These are phyloP conservation scores for Apophysomyces variabilis DNA, from an alignment of 371 early-diverging fungal species.

Conservation along the genomic window DNA sequence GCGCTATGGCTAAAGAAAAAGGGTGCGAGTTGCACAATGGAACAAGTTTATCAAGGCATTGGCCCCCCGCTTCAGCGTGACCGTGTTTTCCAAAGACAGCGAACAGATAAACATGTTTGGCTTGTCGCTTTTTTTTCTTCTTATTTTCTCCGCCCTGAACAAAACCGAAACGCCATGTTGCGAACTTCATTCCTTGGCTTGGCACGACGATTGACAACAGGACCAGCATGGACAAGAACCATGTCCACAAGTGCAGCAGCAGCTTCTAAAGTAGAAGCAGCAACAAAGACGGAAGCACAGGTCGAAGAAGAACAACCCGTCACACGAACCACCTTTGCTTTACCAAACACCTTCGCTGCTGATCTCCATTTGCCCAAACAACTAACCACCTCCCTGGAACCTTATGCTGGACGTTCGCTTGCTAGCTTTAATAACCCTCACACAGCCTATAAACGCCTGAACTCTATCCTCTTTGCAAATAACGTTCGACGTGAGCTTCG, in stretches of 20 bases:
- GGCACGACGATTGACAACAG: slow-evolving; percentile 13
- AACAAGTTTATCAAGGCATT: too few relatives aligned
- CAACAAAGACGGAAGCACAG: neutral
- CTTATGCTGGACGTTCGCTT: slow-evolving; percentile 55
- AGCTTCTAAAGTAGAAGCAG: slow-evolving; percentile 15
- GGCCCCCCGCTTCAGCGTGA: neutral
- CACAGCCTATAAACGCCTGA: slow-evolving; percentile 48
- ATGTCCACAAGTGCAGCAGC: slow-evolving; percentile 21
- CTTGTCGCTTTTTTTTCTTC: neutral
- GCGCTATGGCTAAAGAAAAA: too few relatives aligned
- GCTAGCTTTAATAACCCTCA: slow-evolving; percentile 44
- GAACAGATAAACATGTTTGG: neutral
- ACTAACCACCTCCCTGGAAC: slow-evolving; percentile 37
- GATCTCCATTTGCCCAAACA: slow-evolving; percentile 29
- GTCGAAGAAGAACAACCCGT: slow-evolving; percentile 14
- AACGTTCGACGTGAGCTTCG: slow-evolving; percentile 51
- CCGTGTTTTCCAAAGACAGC: neutral
- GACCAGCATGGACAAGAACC: slow-evolving; percentile 28
- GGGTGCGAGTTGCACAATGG: too few relatives aligned
- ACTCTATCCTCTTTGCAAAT: slow-evolving; percentile 47
- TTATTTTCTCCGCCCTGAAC: neutral
- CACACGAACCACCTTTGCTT: slow-evolving; percentile 1
- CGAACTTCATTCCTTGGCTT: slow-evolving; percentile 18
- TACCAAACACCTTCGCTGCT: slow-evolving; percentile 28
- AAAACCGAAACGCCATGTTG: slow-evolving; percentile 4